Base-by-base conservation (phyloP, 2,329 filamentous ascomycete genomes). In the Drechslerella coelobrocha region DNA sequence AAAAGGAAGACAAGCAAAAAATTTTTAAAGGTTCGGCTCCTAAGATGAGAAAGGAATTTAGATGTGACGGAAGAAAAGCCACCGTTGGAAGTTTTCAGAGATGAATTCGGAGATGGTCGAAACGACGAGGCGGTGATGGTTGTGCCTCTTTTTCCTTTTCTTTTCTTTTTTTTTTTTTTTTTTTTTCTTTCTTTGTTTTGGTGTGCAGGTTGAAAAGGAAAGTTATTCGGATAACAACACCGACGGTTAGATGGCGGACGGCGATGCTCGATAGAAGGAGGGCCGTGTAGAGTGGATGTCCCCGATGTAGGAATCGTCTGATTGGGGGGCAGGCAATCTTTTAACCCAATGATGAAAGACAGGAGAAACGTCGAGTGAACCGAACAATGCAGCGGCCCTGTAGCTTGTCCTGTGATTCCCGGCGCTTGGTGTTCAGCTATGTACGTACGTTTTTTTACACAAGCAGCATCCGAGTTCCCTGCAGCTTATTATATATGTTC, bases 341-440 rank as follows among this genome's bases (percentile, higher is more conserved):
- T 56, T 39, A 41, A 26, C 24, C 52, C 34, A 34, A 56, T 48
- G 50, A 48, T 62, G 27, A 29, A 48, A 29, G 37, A 54, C 23
- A 52, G 21, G 24, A 65, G 27, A 48, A 57, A 45, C 43, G 43
- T 56, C 52, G 61, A 56, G 43, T 54, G 17, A 53, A 27, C 17
- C 61, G 54, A 60, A 66, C 61, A 66, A 59, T 66, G 61, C 61
- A 66, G 61, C 31, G 57, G 61, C 61, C 61, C 61, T 65, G 45
- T 55, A 62, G 50, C 56, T 61, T 61, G 59, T 37, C 24, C 52
- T 56, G 50, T 57, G 51, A 45, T 56, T 52, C 53, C 60, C 43
- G 61, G 61, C 31, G 52, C 55, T 62, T 53, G 41, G 50, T 56
- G 51, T 56, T 55, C 52, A 57, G 48, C 61, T 47, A 45, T 52